Conservation (phyloP, 768 basidiomycete genomes). For the Sistotremastrum niveocremeum region DNA sequence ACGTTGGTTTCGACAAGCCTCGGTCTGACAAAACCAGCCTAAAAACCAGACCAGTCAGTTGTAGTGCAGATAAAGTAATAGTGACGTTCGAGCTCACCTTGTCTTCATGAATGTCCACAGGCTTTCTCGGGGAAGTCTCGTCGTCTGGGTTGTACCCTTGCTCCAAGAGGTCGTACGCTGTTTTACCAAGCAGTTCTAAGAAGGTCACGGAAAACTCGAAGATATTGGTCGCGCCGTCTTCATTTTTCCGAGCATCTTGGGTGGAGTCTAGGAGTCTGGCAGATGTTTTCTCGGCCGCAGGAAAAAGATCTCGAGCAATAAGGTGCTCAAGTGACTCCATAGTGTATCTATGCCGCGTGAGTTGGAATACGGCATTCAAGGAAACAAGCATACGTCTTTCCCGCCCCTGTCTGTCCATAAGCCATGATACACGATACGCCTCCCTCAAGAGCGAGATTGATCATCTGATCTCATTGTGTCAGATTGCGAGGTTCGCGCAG, state of each 20-base stretch:
- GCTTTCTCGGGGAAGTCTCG: conserved; percentile 15
- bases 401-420: conserved; percentile 21
- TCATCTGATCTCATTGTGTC: conserved; percentile 8
- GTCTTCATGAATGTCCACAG: conserved; percentile 19
- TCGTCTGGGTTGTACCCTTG: conserved; percentile 12
- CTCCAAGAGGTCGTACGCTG: conserved; percentile 18
- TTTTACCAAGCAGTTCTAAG: conserved; percentile 21
- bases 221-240: conserved; percentile 8
- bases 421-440: conserved; percentile 21
- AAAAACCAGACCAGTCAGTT: conserved; percentile 2
- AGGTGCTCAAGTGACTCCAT: conserved; percentile 22
- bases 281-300: conserved; percentile 11
- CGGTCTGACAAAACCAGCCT: conserved; percentile 11
- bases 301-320: conserved; percentile 22
- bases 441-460: conserved; percentile 17
- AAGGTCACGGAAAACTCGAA: conserved; percentile 22
- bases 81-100: conserved; percentile 11
- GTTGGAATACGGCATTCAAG: neutral
- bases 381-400: conserved; percentile 12
- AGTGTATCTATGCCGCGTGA: conserved; percentile 9
- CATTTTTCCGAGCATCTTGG: neutral
- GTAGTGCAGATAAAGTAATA: neutral
- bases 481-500: neutral
- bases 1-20: conserved; percentile 15
- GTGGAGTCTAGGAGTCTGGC: conserved; percentile 11